Base-by-base conservation (phyloP, 2,329 filamentous ascomycete genomes). In the Aspergillus thermomutatus region DNA sequence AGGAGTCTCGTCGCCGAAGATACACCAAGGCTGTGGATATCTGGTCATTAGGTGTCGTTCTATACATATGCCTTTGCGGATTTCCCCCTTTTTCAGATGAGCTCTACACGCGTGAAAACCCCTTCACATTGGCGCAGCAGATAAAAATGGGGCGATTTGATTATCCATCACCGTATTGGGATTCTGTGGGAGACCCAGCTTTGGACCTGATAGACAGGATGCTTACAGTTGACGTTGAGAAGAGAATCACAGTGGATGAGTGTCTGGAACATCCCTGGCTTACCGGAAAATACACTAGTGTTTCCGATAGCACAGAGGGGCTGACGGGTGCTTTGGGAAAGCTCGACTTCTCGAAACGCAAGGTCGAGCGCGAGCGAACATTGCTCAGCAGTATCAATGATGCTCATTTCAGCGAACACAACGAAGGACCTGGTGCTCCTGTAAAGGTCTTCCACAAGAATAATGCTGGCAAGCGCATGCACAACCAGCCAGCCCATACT, bases 71-170 rank as follows among this genome's bases (percentile, higher is more conserved):
- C 71, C 83, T 97, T 4, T 97, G 94, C 71, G 94, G 94, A 37
- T 97, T 97, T 69, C 94, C 93, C 4, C 94, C 94, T 0, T 99
- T 99, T 76, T 96, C 91, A 0, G 94, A 99, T 67, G 94, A 99
- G 75, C 85, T 97, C 0, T 90, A 87, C 75, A 87, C 86, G 1
- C 77, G 77, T 37, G 87, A 96, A 47, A 94, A 92, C 63, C 94
- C 94, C 2, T 97, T 91, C 70, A 91, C 83, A 0, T 80, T 97
- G 47, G 89, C 89, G 1, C 88, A 96, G 65, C 92, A 97, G 77
- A 97, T 96, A 76, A 92, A 89, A 73, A 83, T 85, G 73, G 94
- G 91, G 17, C 84, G 87, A 21, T 99, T 96, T 69, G 90, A 97
- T 73, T 99, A 97, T 69, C 93, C 94, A 0, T 95, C 91, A 1